Evolutionary conservation across 1,139 yeast species (phyloP).

Genomic region (Suhomyces choctaworum): DNA sequence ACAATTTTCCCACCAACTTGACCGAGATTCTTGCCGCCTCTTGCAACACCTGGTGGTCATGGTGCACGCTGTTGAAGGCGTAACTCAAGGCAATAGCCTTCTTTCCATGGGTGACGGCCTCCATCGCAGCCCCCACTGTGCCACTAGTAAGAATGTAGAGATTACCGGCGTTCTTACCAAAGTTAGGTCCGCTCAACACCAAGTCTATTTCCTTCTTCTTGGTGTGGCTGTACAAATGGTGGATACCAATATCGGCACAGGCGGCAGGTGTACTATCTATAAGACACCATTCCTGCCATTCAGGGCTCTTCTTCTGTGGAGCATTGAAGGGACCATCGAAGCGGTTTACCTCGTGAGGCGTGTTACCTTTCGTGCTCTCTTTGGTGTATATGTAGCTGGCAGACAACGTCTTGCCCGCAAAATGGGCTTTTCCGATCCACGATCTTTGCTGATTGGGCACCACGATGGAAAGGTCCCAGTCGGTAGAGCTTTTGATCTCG

Average conservation of each 20-base stretch:
- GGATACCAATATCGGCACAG: conserved; percentile 86
- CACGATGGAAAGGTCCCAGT: conserved; percentile 84
- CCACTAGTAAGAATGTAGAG: conserved; percentile 89
- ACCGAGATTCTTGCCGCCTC: conserved; percentile 73
- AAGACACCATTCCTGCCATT: conserved; percentile 76
- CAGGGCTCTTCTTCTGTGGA: conserved; percentile 34
- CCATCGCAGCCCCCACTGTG: conserved; percentile 98
- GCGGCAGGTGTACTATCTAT: conserved; percentile 95
- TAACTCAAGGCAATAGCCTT: conserved; percentile 80
- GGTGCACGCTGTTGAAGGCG: conserved; percentile 63
- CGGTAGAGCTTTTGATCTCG: conserved; percentile 60
- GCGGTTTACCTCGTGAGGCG: conserved; percentile 36
- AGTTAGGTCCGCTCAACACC: conserved; percentile 92
- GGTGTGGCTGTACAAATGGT: conserved; percentile 57
- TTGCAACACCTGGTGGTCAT: conserved; percentile 52
- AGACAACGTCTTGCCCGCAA: conserved; percentile 77
- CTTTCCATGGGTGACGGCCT: conserved; percentile 78
- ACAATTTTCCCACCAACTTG: conserved; percentile 58
- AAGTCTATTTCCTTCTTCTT: conserved; percentile 67
- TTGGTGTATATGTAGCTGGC: conserved; percentile 66
- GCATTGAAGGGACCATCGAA: conserved; percentile 69
- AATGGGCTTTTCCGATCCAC: conserved; percentile 97
- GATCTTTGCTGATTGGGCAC: conserved; percentile 77
- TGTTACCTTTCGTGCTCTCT: conserved; percentile 30
- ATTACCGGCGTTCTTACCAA: conserved; percentile 90